phyloP scores from a whole-genome alignment of 208 protist species.

The Leishmania martiniquensis region DNA sequence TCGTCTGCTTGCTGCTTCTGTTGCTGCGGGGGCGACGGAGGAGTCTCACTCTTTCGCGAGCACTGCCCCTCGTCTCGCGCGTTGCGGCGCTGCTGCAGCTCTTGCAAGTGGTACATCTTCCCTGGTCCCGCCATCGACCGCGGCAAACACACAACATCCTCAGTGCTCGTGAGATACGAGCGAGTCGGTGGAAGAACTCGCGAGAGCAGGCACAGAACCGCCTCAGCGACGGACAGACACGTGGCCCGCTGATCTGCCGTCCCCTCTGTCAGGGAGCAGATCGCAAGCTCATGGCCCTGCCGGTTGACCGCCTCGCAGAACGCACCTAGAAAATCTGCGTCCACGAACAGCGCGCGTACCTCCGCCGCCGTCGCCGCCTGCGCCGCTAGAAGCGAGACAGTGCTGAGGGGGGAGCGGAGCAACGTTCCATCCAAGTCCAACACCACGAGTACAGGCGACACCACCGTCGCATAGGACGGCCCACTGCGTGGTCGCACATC shows the following conservation, averaged over 20 bases:
- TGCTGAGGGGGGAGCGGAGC: constrained; percentile 32
- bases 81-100: constrained; percentile 33
- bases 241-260: constrained; percentile 22
- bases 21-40: background rate
- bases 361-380: constrained; percentile 1
- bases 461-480: constrained; percentile 32
- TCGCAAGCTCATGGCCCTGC: constrained; percentile 36
- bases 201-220: constrained; percentile 33
- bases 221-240: constrained; percentile 21
- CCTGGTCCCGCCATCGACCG: constrained; percentile 24
- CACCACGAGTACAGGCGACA: constrained; percentile 40
- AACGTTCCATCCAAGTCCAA: constrained; percentile 48
- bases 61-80: constrained; percentile 3
- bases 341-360: constrained; percentile 32
- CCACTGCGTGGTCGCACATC: constrained; percentile 19
- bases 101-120: constrained; percentile 32
- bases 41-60: background rate
- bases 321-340: constrained; percentile 30
- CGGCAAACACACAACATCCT: constrained; percentile 42
- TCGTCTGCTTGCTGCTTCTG: background rate
- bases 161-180: constrained; percentile 25
- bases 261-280: constrained; percentile 49
- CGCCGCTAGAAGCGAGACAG: constrained; percentile 6
- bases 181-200: constrained; percentile 29
- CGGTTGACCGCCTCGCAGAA: constrained; percentile 32